Base-by-base conservation (phyloP, 495 filamentous ascomycete species). In the Penicillium antarcticum region DNA sequence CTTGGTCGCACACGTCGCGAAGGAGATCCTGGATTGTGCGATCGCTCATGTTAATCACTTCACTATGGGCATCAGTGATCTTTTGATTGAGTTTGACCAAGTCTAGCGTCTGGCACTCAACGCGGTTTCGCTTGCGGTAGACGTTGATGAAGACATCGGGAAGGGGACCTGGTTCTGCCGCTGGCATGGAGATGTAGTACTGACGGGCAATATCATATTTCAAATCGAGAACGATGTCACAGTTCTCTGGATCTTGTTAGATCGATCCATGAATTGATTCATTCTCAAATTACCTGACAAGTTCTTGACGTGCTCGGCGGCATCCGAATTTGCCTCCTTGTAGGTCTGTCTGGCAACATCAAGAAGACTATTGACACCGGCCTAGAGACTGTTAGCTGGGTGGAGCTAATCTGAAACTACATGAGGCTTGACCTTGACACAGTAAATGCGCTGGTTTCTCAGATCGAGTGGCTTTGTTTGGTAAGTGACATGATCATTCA, bases 361-460 rank as follows among this genome's bases (percentile, higher is more conserved):
- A 13, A 97, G 79, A 3, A 96, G 78, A 23, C 88, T 89, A 61
- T 92, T 90, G 16, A 94, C 83, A 8, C 88, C 89, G 46, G 89
- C 85, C 87, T 92, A 56, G 14, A 17, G 57, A 5, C 55, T 21
- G 36, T 64, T 45, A 67, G 53, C 18, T 23, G 16, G 8, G 11
- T 23, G 9, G 9, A 40, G 10, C 10, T 8, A 35, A 5, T 10
- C 0, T 21, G 21, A 0, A 16, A 16, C 14, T 10, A 39, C 11
- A 29, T 3, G 4, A 14, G 13, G 17, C 14, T 56, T 51, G 57
- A 90, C 89, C 76, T 87, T 94, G 33, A 98, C 83, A 45, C 94
- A 94, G 70, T 95, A 96, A 11, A 89, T 91, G 42, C 94, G 78
- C 66, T 98, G 95, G 58, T 97, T 95, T 44, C 91, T 81, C 45